Percentiles rank a stretch among this genome's conserved stretches.
Evolutionary conservation across 164 flowering plant genomes (phyloP).

Genomic region (Platanus orientalis): DNA sequence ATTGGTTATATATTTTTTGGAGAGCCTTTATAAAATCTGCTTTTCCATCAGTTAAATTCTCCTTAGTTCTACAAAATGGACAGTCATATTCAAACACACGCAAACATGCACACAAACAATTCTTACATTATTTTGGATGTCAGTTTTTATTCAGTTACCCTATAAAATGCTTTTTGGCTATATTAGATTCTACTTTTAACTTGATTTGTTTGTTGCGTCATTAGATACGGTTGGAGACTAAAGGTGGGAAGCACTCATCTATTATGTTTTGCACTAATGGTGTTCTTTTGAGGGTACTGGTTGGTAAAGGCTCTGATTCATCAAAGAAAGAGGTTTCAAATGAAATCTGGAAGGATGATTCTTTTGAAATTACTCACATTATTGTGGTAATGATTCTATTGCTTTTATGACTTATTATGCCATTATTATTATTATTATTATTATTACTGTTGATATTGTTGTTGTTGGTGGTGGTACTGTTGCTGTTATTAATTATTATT

Average conservation of each 20-base stretch:
- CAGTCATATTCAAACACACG: no score
- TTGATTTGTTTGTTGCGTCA: constrained; percentile 3
- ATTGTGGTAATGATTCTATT: constrained; percentile 62
- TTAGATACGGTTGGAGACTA: constrained; percentile 85
- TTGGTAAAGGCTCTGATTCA: constrained; percentile 36
- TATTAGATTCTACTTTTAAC: neutral
- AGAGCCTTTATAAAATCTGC: no score
- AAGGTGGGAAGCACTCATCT: constrained; percentile 85
- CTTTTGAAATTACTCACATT: constrained; percentile 68
- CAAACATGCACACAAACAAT: no score
- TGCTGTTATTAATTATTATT: no score
- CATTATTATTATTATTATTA: no score
- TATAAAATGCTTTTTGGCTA: neutral
- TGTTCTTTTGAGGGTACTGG: constrained; percentile 65
- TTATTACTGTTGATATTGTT: no score
- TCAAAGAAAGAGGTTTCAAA: constrained; percentile 23
- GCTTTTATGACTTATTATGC: neutral
- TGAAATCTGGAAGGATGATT: constrained; percentile 15
- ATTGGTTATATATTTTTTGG: no score
- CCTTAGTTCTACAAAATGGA: no score
- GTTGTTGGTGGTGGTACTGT: no score
- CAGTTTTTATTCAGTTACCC: neutral
- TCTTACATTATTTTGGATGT: neutral
- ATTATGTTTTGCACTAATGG: constrained; percentile 95
- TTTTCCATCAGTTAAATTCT: no score